Evolutionary conservation across 768 basidiomycete genomes (phyloP).

Genomic region (Suillus paluster): DNA sequence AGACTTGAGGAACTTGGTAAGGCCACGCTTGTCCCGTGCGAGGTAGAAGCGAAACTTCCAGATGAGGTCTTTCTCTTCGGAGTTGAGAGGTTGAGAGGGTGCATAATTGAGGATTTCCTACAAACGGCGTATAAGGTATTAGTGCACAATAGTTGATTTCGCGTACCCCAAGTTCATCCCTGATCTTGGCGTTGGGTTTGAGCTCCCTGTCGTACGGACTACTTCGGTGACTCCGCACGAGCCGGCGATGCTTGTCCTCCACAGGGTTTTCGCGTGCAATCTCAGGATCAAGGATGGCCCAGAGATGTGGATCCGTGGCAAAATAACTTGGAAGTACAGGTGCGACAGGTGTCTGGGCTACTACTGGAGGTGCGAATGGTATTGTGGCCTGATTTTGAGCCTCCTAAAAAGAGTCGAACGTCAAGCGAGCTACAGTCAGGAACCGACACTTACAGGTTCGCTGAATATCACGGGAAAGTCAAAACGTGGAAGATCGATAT

Average conservation of each 20-base stretch:
- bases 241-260: constrained; percentile 93
- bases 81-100: constrained; percentile 82
- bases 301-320: constrained; percentile 71
- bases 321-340: constrained; percentile 53
- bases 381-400: constrained; percentile 44
- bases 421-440: background rate
- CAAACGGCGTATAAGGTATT: background rate
- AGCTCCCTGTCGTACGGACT: constrained; percentile 94
- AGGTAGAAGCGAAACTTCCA: constrained; percentile 99
- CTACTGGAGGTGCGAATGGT: constrained; percentile 45
- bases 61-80: constrained; percentile 93
- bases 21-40: constrained; percentile 85
- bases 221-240: constrained; percentile 93
- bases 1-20: constrained; percentile 97
- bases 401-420: constrained; percentile 38
- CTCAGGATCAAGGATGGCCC: constrained; percentile 92
- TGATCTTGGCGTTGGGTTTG: constrained; percentile 94
- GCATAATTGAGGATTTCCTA: constrained; percentile 92
- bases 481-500: constrained; percentile 94
- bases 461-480: constrained; percentile 97
- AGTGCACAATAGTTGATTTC: background rate
- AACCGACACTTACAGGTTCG: constrained; percentile 65
- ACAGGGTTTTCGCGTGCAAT: constrained; percentile 92
- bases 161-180: constrained; percentile 89
- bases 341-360: constrained; percentile 43